phyloP scores from a whole-genome alignment of 164 flowering plant species.

The Aristolochia fimbriata region DNA sequence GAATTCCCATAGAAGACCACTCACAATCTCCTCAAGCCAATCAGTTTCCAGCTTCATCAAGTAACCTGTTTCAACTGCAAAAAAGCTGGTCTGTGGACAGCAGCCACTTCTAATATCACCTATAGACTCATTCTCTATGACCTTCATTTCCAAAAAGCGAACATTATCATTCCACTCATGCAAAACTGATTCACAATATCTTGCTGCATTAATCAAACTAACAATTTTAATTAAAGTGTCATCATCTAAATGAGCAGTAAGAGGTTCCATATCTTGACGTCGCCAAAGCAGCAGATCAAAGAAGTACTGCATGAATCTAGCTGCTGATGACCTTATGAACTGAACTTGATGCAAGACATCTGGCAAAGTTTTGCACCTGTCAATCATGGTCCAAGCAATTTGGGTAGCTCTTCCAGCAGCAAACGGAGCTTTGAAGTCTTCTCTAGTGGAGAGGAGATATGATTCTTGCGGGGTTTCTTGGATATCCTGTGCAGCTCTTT shows the following conservation, averaged over 20 bases:
- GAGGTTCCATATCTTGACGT: constrained; percentile 20
- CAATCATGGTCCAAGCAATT: constrained; percentile 35
- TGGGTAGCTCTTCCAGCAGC: constrained; percentile 35
- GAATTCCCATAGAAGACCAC: constrained; percentile 34
- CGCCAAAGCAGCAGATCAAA: constrained; percentile 25
- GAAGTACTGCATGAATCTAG: constrained; percentile 36
- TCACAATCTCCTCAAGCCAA: constrained; percentile 44
- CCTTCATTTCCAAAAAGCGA: constrained; percentile 41
- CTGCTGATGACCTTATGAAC: constrained; percentile 40
- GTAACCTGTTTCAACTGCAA: constrained; percentile 36
- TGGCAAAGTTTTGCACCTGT: constrained; percentile 42
- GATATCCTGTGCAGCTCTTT: constrained; percentile 4
- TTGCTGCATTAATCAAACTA: constrained; percentile 44
- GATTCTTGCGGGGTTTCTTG: constrained; percentile 12
- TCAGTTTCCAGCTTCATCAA: constrained; percentile 39
- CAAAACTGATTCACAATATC: constrained; percentile 38
- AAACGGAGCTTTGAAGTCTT: constrained; percentile 43
- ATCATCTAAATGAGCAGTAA: constrained; percentile 12
- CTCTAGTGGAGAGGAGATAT: constrained; percentile 26
- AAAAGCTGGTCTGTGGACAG: constrained; percentile 23
- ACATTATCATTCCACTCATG: constrained; percentile 55
- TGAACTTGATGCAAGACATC: constrained; percentile 14
- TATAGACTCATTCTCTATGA: constrained; percentile 20
- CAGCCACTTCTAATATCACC: neutral
- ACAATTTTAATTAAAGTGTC: constrained; percentile 20